phyloP scores from a whole-genome alignment of 495 filamentous ascomycete genomes.

The Penicillium waksmanii region DNA sequence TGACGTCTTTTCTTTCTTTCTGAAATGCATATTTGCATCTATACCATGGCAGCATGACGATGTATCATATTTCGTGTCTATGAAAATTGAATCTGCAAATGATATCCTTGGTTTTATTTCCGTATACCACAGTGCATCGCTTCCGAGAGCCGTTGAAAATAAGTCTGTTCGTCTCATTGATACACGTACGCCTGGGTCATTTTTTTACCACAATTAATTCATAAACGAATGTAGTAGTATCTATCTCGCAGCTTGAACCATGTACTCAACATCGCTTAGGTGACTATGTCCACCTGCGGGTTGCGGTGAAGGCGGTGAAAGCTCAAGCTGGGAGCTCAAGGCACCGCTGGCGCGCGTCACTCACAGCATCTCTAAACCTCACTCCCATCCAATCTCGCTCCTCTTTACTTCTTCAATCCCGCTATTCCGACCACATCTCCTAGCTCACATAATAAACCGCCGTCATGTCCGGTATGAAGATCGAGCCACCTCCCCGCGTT shows the following conservation, averaged over 20 bases:
- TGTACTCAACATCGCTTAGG: too few species aligned
- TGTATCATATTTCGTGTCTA: slow-evolving; percentile 14
- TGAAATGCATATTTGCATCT: slow-evolving; percentile 20
- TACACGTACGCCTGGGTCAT: too few species aligned
- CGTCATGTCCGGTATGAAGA: slow-evolving; percentile 49
- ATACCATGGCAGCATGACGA: slow-evolving; percentile 20
- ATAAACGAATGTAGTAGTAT: too few species aligned
- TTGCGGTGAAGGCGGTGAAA: slow-evolving; percentile 36
- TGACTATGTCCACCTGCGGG: background rate
- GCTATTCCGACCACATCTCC: slow-evolving; percentile 14
- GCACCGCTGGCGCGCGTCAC: slow-evolving; percentile 51
- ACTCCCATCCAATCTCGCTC: slow-evolving; percentile 27
- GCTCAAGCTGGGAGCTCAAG: slow-evolving; percentile 48
- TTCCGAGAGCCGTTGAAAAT: background rate
- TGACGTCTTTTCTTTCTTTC: slow-evolving; percentile 12
- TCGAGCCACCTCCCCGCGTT: slow-evolving; percentile 11
- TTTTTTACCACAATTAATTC: too few species aligned
- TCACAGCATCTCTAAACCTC: slow-evolving; percentile 19
- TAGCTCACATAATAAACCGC: slow-evolving; percentile 18
- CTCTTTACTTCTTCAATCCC: slow-evolving; percentile 17
- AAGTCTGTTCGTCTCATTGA: background rate
- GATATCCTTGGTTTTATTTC: background rate
- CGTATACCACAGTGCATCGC: background rate
- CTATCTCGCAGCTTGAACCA: too few species aligned
- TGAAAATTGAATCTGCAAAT: slow-evolving; percentile 6